Conservation (phyloP, 352 stramenopile species). For the Hyaloperonospora brassicae region DNA sequence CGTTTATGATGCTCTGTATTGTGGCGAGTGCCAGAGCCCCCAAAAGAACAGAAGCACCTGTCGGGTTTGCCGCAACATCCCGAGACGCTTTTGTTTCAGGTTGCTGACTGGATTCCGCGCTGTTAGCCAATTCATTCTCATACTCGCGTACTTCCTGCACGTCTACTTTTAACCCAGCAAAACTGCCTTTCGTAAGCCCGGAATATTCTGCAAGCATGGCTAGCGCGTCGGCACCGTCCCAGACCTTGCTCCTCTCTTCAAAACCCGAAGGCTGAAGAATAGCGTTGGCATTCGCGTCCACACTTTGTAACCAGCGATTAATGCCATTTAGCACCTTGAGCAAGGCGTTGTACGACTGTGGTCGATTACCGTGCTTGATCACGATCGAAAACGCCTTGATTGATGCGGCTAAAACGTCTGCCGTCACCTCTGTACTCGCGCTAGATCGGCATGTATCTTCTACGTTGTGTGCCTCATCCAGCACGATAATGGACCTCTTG, state of each 20-base stretch:
- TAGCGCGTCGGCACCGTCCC: constrained; percentile 48
- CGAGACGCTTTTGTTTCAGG: constrained; percentile 12
- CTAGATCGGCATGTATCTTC: constrained; percentile 79
- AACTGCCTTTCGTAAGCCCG: constrained; percentile 39
- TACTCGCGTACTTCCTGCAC: constrained; percentile 43
- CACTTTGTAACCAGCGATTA: constrained; percentile 44
- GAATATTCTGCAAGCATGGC: constrained; percentile 69
- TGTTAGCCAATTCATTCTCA: constrained; percentile 46
- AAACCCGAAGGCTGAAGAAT: constrained; percentile 52
- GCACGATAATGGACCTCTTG: constrained; percentile 65
- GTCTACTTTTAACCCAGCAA: constrained; percentile 33
- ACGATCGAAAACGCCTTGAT: constrained; percentile 59
- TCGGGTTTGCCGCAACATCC: constrained; percentile 23
- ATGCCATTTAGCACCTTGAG: constrained; percentile 65
- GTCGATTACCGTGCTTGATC: constrained; percentile 56
- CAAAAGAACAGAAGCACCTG: constrained; percentile 30
- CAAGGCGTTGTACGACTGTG: constrained; percentile 39
- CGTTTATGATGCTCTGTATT: constrained; percentile 51
- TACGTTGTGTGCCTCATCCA: constrained; percentile 85
- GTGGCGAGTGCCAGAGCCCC: constrained; percentile 48
- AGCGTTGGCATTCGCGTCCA: constrained; percentile 32
- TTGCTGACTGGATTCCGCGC: constrained; percentile 21
- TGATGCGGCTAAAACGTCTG: constrained; percentile 35
- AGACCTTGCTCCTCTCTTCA: constrained; percentile 70
- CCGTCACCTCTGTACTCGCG: constrained; percentile 67